Conservation (phyloP, 345 rosid genomes). For the Syzygium oleosum region DNA sequence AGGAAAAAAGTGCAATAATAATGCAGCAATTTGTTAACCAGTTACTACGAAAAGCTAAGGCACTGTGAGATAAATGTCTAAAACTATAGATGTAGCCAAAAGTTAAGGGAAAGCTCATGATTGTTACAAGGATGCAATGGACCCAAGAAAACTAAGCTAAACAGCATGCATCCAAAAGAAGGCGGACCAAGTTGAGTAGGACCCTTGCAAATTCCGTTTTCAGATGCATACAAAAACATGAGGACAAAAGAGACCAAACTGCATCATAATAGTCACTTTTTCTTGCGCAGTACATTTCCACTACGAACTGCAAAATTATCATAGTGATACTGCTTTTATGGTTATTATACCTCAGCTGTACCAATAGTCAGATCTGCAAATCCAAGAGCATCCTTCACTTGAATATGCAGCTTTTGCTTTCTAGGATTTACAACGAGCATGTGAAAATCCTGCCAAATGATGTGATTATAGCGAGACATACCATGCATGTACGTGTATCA, state of each 20-base stretch:
- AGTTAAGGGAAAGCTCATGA: background rate
- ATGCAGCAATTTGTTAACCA: background rate
- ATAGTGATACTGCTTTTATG: background rate
- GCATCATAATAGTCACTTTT: background rate
- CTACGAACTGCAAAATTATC: background rate
- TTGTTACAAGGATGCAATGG: background rate
- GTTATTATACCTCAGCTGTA: conserved; percentile 59
- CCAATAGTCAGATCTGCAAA: conserved; percentile 74
- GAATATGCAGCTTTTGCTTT: conserved; percentile 65
- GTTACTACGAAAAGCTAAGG: background rate
- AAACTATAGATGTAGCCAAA: background rate
- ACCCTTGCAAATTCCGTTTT: background rate
- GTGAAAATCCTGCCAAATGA: conserved; percentile 74
- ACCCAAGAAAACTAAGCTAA: background rate
- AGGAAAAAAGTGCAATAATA: background rate
- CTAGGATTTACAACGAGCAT: conserved; percentile 86
- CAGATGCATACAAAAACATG: background rate
- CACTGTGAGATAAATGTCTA: background rate
- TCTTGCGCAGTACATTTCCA: background rate
- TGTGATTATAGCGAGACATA: background rate
- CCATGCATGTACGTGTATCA: background rate
- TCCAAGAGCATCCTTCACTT: conserved; percentile 90
- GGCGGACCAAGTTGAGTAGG: background rate
- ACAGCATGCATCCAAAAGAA: background rate
- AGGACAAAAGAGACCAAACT: background rate